A percentile compares a stretch with the other conserved stretches of the same genome.
Conservation (phyloP, 1,284 basidiomycete species). For the Sporisorium iseilematis-ciliati region DNA sequence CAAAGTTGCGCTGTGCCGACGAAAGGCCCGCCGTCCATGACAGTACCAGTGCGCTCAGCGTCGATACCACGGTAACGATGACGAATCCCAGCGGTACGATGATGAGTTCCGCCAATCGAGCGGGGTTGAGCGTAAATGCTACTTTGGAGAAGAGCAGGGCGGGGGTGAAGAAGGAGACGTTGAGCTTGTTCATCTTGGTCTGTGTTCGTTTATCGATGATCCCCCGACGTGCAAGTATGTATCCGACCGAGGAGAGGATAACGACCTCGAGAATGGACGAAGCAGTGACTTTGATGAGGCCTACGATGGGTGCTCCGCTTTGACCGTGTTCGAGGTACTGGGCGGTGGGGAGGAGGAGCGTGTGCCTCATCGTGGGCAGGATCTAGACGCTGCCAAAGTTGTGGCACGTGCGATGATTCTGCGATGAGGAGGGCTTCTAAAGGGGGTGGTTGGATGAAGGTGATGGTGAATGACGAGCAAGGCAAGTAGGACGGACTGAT, state of each 20-base stretch:
- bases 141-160: constrained; percentile 93
- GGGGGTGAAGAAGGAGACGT: constrained; percentile 90
- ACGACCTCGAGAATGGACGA: constrained; percentile 87
- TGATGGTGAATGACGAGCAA: constrained; percentile 1
- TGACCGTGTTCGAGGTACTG: constrained; percentile 44
- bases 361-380: constrained; percentile 30
- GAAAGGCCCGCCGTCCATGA: constrained; percentile 67
- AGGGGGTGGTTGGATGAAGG: neutral
- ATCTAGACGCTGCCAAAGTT: neutral
- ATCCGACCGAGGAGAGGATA: constrained; percentile 86
- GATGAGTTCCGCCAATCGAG: constrained; percentile 88
- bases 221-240: constrained; percentile 81
- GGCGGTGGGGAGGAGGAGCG: constrained; percentile 38
- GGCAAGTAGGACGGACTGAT: neutral
- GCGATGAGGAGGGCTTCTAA: neutral
- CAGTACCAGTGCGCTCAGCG: constrained; percentile 64
- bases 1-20: constrained; percentile 70
- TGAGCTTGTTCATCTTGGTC: constrained; percentile 75
- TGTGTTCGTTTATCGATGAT: constrained; percentile 90
- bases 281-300: constrained; percentile 62
- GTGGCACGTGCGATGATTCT: neutral
- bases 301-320: constrained; percentile 51
- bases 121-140: constrained; percentile 76
- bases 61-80: constrained; percentile 72
- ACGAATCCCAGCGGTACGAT: constrained; percentile 85